Percentiles rank a stretch among this genome's conserved stretches.
Evolutionary conservation across 345 rosid species (phyloP).

Genomic region (Murraya koenigii): DNA sequence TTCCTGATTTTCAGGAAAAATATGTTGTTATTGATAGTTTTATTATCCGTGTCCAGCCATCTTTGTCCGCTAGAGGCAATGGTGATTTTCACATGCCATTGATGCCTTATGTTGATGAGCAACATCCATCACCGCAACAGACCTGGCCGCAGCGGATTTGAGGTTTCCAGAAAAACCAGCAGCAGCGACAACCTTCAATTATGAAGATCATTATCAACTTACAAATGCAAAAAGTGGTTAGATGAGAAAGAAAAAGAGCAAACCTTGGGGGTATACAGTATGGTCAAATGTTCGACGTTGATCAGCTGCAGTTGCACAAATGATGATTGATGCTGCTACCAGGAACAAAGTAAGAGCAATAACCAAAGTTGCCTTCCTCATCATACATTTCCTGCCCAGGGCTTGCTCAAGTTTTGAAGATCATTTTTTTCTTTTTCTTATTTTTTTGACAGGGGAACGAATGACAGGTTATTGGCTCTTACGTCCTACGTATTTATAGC

Average conservation of each 20-base stretch:
- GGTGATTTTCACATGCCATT: not conserved
- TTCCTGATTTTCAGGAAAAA: not conserved
- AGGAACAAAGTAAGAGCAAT: slow-evolving; percentile 25
- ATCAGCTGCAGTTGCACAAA: slow-evolving; percentile 24
- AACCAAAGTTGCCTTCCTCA: slow-evolving; percentile 11
- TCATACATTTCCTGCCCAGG: slow-evolving; percentile 13
- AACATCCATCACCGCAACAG: slow-evolving; percentile 29
- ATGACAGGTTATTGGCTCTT: not conserved
- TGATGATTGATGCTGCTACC: slow-evolving; percentile 16
- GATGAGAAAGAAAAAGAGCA: not conserved
- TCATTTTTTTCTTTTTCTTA: no score
- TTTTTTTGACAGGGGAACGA: no score
- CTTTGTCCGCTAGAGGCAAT: not conserved
- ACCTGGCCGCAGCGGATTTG: slow-evolving; percentile 17
- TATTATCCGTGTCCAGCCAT: not conserved
- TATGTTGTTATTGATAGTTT: not conserved
- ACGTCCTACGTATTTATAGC: slow-evolving; percentile 14
- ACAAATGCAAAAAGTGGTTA: not conserved
- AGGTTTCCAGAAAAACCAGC: slow-evolving; percentile 17
- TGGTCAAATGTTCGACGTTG: slow-evolving; percentile 14
- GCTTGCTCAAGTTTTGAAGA: not conserved
- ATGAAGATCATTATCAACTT: not conserved
- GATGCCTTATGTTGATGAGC: not conserved
- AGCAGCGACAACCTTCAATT: slow-evolving; percentile 34
- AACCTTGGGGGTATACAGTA: slow-evolving; percentile 26